Evolutionary conservation across 192 early-diverging fungal genomes (phyloP).

Genomic region (Gonapodya sp.): DNA sequence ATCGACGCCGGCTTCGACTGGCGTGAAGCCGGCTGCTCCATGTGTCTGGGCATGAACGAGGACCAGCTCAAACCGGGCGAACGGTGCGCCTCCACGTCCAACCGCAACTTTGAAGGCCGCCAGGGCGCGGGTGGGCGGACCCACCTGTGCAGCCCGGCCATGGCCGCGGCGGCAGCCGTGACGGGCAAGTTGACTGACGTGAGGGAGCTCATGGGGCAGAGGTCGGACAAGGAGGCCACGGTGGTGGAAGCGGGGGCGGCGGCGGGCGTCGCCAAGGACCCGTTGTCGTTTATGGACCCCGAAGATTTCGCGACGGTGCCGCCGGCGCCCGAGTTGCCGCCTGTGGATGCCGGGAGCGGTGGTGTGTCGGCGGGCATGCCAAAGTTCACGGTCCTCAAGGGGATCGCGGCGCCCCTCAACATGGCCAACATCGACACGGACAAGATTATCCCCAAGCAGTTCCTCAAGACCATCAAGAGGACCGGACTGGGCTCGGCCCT

Average conservation of each 20-base stretch:
- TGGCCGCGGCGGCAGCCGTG: conserved; percentile 63
- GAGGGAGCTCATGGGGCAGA: conserved; percentile 27
- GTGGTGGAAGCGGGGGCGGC: not conserved
- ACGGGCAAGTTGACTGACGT: conserved; percentile 53
- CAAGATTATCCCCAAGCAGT: conserved; percentile 68
- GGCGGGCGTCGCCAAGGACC: not conserved
- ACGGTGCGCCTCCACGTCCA: conserved; percentile 62
- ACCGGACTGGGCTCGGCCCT: conserved; percentile 53
- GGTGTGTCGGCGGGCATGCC: conserved; percentile 35
- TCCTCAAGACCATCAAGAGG: conserved; percentile 64
- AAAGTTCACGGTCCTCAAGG: conserved; percentile 45
- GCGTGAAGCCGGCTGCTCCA: conserved; percentile 60
- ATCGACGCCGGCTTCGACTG: conserved; percentile 62
- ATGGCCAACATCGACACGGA: conserved; percentile 61
- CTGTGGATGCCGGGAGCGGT: conserved; percentile 4
- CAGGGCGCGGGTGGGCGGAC: conserved; percentile 59
- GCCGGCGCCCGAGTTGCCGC: conserved; percentile 2
- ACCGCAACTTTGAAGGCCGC: conserved; percentile 64
- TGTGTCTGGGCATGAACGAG: conserved; percentile 68
- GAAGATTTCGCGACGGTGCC: conserved; percentile 14
- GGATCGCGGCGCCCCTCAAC: conserved; percentile 45
- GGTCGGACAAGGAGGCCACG: conserved; percentile 23
- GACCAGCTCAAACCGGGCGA: conserved; percentile 58
- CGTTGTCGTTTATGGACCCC: conserved; percentile 17
- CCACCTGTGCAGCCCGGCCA: conserved; percentile 52